Evolutionary conservation across 345 rosid genomes (phyloP).

Genomic region (Geranium rotundifolium): DNA sequence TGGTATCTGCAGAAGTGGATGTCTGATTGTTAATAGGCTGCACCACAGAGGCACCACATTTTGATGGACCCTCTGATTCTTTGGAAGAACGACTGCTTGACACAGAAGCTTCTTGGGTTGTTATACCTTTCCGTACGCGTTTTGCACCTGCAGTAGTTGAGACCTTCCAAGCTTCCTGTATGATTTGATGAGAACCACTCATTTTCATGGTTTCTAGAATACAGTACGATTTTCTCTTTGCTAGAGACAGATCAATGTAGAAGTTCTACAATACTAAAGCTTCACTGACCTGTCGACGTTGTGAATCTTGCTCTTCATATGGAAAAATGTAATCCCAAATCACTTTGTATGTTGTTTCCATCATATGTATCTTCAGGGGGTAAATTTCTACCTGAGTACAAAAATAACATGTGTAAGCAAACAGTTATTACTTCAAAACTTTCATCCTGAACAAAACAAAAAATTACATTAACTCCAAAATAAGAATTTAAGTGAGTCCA

Average conservation of each 20-base stretch:
- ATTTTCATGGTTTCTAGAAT: not conserved
- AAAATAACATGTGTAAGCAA: not conserved
- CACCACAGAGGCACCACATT: constrained; percentile 15
- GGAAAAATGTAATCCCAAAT: constrained; percentile 98
- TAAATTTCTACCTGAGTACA: constrained; percentile 77
- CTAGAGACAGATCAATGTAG: not conserved
- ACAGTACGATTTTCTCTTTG: not conserved
- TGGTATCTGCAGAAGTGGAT: not conserved
- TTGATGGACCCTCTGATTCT: constrained; percentile 53
- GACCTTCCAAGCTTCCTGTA: constrained; percentile 94
- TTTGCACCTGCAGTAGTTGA: constrained; percentile 79
- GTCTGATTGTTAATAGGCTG: not conserved
- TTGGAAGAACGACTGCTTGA: constrained; percentile 36
- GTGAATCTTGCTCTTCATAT: constrained; percentile 97
- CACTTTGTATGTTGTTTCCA: constrained; percentile 94
- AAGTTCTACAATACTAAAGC: constrained; percentile 6
- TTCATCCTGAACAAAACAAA: not conserved
- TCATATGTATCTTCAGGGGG: constrained; percentile 92
- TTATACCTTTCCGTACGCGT: constrained; percentile 71
- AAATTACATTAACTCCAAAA: not conserved
- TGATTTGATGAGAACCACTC: constrained; percentile 9
- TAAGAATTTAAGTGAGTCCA: too few species aligned
- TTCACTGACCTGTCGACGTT: constrained; percentile 68
- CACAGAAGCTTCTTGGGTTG: constrained; percentile 45
- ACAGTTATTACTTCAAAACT: constrained; percentile 1